Evolutionary conservation across 768 basidiomycete genomes (phyloP), one percentile per base, ranked within the genome.

Genomic region (Coprinopsis strossmayeri): DNA sequence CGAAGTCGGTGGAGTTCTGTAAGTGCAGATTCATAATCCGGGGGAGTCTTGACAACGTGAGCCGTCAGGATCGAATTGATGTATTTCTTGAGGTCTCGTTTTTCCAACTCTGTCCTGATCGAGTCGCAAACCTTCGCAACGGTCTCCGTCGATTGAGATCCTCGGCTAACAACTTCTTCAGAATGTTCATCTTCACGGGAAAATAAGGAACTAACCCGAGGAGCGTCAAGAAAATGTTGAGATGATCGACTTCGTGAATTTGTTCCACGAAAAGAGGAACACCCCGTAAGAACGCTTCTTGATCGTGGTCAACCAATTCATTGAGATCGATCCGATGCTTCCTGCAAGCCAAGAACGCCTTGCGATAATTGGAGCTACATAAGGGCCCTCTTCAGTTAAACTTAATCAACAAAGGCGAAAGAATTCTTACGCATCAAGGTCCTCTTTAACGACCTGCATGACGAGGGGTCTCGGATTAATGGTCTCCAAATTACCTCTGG

Each of bases 401-500:
- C 23, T n/a, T n/a, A n/a, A n/a, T n/a, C n/a, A n/a, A n/a, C n/a
- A 41, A 20, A 48, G 20, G 32, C 30, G 25, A 21, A 9, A 46
- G 48, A 13, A 15, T 18, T 10, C 82, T 57, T 57, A 91, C 93
- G 65, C 69, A 30, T 85, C 74, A 4, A 97, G 69, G 59, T 94
- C 87, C 45, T 78, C 71, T 44, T 78, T 77, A 1, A 98, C 84
- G 3, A 91, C 84, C 48, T 84, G 77, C 72, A 96, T 81, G 15
- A 97, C 93, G 57, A 99, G 65, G 11, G 94, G 88, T 35, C 96
- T 73, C 2, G 96, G 96, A 57, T 87, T 91, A 46, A 99, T 84
- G 1, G 92, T 97, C 69, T 99, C 96, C 52, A 99, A 61, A 65
- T 98, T 98, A 1, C 96, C 96, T 55, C 96, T 71, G 0, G 95